These are phyloP conservation scores for Pseudogymnoascus sp. DNA, from an alignment of 2,329 filamentous ascomycete genomes.

Conservation along the genomic window DNA sequence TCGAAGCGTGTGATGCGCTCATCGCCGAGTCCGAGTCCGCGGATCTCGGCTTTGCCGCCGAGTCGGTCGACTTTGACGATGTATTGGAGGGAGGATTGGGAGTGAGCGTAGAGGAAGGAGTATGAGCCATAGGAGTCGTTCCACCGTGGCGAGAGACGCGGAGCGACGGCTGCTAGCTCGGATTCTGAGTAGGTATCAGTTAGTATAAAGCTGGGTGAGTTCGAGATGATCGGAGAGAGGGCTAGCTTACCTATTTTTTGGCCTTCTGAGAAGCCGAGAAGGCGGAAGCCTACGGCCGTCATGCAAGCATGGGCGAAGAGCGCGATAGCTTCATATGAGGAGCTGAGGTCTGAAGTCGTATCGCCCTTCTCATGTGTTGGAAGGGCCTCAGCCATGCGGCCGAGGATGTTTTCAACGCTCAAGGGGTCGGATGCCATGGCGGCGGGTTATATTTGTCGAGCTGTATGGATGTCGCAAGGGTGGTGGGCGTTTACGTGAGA, in stretches of 20 bases:
- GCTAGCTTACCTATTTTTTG: constrained; percentile 54
- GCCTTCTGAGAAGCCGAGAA: constrained; percentile 79
- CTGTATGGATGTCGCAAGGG: not conserved
- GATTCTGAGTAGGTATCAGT: constrained; percentile 37
- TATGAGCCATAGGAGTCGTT: constrained; percentile 64
- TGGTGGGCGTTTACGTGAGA: not conserved
- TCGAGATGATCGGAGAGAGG: not conserved
- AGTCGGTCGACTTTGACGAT: constrained; percentile 75
- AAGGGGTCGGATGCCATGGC: constrained; percentile 32
- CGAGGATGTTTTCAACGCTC: constrained; percentile 39
- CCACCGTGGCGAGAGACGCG: constrained; percentile 68
- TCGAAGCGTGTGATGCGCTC: constrained; percentile 77
- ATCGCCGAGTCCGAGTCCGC: constrained; percentile 69
- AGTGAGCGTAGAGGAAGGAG: constrained; percentile 79
- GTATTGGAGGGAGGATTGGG: constrained; percentile 76
- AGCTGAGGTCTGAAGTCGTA: constrained; percentile 55
- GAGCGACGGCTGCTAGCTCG: constrained; percentile 48
- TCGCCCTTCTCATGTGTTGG: constrained; percentile 46
- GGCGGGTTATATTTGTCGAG: constrained; percentile 7
- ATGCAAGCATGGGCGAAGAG: constrained; percentile 80
- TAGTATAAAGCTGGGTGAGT: constrained; percentile 10
- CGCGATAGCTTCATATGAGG: constrained; percentile 72
- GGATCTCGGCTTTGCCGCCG: constrained; percentile 74
- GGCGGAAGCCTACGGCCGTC: constrained; percentile 67
- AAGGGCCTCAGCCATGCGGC: constrained; percentile 51